Base-by-base conservation (phyloP, 106 monocot species). In the Dioscorea alata region DNA sequence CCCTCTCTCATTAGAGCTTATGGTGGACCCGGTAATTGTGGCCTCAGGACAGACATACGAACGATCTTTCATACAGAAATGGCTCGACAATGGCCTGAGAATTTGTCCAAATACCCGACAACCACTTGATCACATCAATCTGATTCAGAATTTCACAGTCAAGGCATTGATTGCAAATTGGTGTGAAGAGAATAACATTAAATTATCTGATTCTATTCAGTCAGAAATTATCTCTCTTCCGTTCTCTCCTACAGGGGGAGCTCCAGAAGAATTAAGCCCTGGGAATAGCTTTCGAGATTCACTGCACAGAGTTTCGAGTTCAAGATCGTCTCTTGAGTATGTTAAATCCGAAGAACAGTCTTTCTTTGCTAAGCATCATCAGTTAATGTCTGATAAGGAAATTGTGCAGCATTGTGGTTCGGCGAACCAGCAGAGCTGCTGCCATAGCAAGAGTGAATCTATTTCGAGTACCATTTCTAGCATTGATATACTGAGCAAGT, bases 21-120 rank as follows among this genome's bases (percentile, higher is more conserved):
- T 94, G 94, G 18, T 77, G 57, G 90, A 94, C 73, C 94, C 94
- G 6, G 94, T 94, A 59, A 94, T 90, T 64, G 50, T 94, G 72
- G 82, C 84, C 21, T 87, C 94, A 51, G 94, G 94, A 19, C 94
- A 94, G 71, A 94, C 94, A 48, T 94, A 72, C 52, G 94, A 94
- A 68, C 79, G 90, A 65, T 70, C 77, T 69, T 90, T 75, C 65
- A 94, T 94, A 73, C 82, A 85, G 68, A 85, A 79, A 57, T 94
- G 94, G 94, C 84, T 94, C 50, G 90, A 90, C 64, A 77, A 79
- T 77, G 90, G 94, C 35, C 63, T 90, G 21, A 82, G 63, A 67
- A 75, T 83, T 75, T 94, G 94, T 71, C 94, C 94, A n/a, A 82
- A 59, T 53, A 94, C 90, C 13, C 75, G 66, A 3, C 90, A 90